These are phyloP conservation scores for Thermomyces lanuginosus DNA, from an alignment of 2,329 filamentous ascomycete species.

Conservation along the genomic window DNA sequence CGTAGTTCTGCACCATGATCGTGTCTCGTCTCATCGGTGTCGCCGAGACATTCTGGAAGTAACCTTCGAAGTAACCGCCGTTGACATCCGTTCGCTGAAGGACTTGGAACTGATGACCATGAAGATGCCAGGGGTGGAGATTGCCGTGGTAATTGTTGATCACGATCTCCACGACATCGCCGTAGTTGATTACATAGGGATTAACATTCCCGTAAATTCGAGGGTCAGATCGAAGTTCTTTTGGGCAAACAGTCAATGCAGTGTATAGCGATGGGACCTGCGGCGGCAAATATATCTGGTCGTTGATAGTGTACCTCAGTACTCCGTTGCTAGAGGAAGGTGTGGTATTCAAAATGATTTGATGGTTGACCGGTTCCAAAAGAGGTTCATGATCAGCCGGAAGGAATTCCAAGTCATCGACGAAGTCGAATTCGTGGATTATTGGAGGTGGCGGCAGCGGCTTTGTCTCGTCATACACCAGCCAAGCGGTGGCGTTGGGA, in stretches of 20 bases:
- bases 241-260: slow-evolving; percentile 42
- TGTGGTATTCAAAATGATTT: slow-evolving; percentile 27
- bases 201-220: slow-evolving; percentile 49
- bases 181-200: slow-evolving; percentile 50
- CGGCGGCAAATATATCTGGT: slow-evolving; percentile 56
- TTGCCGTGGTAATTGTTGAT: slow-evolving; percentile 21
- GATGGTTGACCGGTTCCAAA: slow-evolving; percentile 15
- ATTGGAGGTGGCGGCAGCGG: slow-evolving; percentile 33
- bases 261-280: slow-evolving; percentile 72
- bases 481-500: slow-evolving; percentile 31
- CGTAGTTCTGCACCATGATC: slow-evolving; percentile 17
- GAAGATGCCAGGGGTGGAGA: slow-evolving; percentile 35
- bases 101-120: slow-evolving; percentile 37
- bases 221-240: slow-evolving; percentile 37
- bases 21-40: slow-evolving; percentile 19
- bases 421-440: slow-evolving; percentile 46
- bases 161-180: slow-evolving; percentile 28
- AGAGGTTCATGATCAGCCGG: slow-evolving; percentile 12
- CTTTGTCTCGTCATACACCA: slow-evolving; percentile 37
- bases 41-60: slow-evolving; percentile 11
- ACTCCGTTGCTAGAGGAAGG: slow-evolving; percentile 57
- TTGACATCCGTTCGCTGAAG: slow-evolving; percentile 16
- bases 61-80: slow-evolving; percentile 14
- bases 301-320: slow-evolving; percentile 49
- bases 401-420: slow-evolving; percentile 43